Evolutionary conservation across 139 green algal species (phyloP).

Genomic region (Chlorella sp.): DNA sequence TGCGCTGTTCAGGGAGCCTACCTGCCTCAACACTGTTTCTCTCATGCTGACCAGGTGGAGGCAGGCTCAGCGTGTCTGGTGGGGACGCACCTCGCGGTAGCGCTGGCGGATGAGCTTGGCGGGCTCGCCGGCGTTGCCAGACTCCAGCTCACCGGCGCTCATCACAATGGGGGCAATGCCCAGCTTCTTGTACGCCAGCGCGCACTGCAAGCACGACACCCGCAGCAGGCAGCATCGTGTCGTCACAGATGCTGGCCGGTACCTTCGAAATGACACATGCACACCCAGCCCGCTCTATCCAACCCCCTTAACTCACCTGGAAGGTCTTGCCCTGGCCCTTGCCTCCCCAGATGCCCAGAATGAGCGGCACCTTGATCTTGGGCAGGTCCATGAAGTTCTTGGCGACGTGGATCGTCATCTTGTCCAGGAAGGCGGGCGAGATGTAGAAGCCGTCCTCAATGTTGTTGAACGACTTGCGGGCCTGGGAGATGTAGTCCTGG

Average conservation of each 20-base stretch:
- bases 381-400: constrained; percentile 97
- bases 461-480: constrained; percentile 69
- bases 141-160: constrained; percentile 98
- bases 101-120: constrained; percentile 97
- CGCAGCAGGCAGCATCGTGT: neutral
- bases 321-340: constrained; percentile 79
- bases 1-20: no score
- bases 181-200: constrained; percentile 97
- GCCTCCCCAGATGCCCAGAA: constrained; percentile 66
- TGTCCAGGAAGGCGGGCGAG: constrained; percentile 95
- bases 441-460: constrained; percentile 98
- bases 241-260: neutral
- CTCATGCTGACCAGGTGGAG: no score
- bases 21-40: no score
- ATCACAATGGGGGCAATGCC: constrained; percentile 97
- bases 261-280: neutral
- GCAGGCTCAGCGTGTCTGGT: no score
- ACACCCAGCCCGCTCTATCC: neutral
- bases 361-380: constrained; percentile 71
- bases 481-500: constrained; percentile 82
- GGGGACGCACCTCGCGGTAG: constrained; percentile 58
- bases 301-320: constrained; percentile 27
- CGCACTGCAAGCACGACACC: constrained; percentile 61
- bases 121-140: constrained; percentile 96
- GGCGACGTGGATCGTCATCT: constrained; percentile 90